Conservation (phyloP, 2,329 filamentous ascomycete species). For the Aphanoascus verrucosus region DNA sequence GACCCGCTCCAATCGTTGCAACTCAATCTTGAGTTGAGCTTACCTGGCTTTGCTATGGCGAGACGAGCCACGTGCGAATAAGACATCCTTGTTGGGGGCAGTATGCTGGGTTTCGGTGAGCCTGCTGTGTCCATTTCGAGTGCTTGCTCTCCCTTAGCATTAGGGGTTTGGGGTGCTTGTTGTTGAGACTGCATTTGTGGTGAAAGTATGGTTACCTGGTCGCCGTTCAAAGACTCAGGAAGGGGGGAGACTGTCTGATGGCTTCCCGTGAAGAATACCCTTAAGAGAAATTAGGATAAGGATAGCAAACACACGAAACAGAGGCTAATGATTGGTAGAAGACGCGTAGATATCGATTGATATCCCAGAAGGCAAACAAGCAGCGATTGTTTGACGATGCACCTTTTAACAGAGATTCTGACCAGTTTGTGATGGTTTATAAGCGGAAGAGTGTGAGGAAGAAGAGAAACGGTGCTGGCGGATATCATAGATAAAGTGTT, state of each 20-base stretch:
- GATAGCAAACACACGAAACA: neutral
- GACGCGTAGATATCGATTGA: neutral
- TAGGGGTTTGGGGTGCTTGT: neutral
- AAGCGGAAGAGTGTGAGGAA: neutral
- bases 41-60: slow-evolving; percentile 1
- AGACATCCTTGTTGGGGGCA: neutral
- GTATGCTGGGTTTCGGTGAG: neutral
- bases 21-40: neutral
- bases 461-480: neutral
- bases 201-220: neutral
- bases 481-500: neutral
- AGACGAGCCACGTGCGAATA: slow-evolving; percentile 3
- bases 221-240: neutral
- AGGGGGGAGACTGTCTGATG: neutral
- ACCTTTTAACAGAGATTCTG: neutral
- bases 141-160: neutral
- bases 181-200: neutral
- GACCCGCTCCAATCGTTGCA: neutral
- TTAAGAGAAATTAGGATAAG: neutral
- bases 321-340: neutral
- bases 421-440: neutral
- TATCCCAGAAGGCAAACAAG: neutral
- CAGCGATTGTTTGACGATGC: neutral
- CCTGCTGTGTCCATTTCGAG: neutral
- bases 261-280: neutral